Percentiles rank a stretch among this genome's conserved stretches.
These are phyloP conservation scores for Alternaria sp. DNA, from an alignment of 2,329 filamentous ascomycete species.

Conservation along the genomic window DNA sequence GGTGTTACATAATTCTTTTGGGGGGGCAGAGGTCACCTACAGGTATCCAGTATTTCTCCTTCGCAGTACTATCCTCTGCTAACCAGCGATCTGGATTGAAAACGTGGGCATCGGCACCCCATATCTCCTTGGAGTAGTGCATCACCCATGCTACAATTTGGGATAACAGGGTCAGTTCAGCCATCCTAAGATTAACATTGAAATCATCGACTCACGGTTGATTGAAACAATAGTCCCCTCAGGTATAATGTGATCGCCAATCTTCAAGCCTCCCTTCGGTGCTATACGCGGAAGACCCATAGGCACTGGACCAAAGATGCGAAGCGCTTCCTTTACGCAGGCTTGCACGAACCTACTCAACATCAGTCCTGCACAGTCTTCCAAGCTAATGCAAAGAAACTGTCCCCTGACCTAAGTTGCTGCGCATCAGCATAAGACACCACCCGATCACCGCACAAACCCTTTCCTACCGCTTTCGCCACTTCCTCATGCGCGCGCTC, in stretches of 20 bases:
- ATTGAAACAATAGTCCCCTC: not conserved
- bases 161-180: too few relatives aligned
- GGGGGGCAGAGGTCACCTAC: not conserved
- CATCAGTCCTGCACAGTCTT: not conserved
- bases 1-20: too few relatives aligned
- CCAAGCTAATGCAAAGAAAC: too few relatives aligned
- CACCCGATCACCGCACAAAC: not conserved
- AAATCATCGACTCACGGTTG: not conserved
- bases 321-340: slow-evolving; percentile 45
- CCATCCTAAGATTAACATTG: too few relatives aligned
- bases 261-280: slow-evolving; percentile 40
- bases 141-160: slow-evolving; percentile 2
- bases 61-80: not conserved
- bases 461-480: not conserved
- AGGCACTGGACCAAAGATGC: slow-evolving; percentile 40
- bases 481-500: slow-evolving; percentile 14
- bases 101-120: not conserved
- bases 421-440: slow-evolving; percentile 2
- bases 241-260: slow-evolving; percentile 13
- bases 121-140: not conserved
- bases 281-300: slow-evolving; percentile 41
- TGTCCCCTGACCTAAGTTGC: not conserved
- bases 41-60: not conserved
- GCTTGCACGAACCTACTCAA: slow-evolving; percentile 9
- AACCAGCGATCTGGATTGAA: slow-evolving; percentile 1